Percentiles rank a stretch among this genome's conserved stretches.
Evolutionary conservation across 371 early-diverging fungal species (phyloP).

Genomic region (Gilbertella persicaria): DNA sequence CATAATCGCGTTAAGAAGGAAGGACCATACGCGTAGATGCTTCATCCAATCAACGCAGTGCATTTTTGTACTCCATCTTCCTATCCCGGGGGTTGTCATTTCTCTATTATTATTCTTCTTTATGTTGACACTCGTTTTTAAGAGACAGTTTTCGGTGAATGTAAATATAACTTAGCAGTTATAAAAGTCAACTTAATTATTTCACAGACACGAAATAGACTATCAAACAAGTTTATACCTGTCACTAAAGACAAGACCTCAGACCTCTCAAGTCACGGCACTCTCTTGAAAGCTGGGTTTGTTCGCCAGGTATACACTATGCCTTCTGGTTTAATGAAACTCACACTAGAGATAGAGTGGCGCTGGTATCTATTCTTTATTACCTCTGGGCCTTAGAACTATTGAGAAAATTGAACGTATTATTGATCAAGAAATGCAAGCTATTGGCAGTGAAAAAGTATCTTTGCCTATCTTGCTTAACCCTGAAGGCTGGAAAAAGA

Average conservation of each 20-base stretch:
- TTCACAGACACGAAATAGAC: conserved; percentile 37
- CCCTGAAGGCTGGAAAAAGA: conserved; percentile 74
- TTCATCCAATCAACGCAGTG: too few species aligned
- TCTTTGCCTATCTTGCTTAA: conserved; percentile 70
- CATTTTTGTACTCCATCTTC: too few species aligned
- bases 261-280: conserved; percentile 14
- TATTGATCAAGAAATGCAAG: conserved; percentile 79
- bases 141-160: conserved; percentile 7
- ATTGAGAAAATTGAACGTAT: conserved; percentile 75
- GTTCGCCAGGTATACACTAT: conserved; percentile 50
- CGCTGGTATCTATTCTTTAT: conserved; percentile 79
- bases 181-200: not conserved
- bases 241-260: conserved; percentile 20
- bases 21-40: too few species aligned
- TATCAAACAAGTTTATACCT: conserved; percentile 47
- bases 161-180: conserved; percentile 4
- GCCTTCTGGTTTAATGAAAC: not conserved
- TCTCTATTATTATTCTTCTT: too few species aligned
- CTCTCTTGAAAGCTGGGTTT: conserved; percentile 43
- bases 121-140: not conserved
- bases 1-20: too few species aligned
- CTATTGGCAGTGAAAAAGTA: conserved; percentile 76
- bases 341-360: conserved; percentile 49
- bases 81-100: too few species aligned
- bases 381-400: conserved; percentile 80